phyloP scores from a whole-genome alignment of 345 rosid genomes.

The Aegle marmelos region DNA sequence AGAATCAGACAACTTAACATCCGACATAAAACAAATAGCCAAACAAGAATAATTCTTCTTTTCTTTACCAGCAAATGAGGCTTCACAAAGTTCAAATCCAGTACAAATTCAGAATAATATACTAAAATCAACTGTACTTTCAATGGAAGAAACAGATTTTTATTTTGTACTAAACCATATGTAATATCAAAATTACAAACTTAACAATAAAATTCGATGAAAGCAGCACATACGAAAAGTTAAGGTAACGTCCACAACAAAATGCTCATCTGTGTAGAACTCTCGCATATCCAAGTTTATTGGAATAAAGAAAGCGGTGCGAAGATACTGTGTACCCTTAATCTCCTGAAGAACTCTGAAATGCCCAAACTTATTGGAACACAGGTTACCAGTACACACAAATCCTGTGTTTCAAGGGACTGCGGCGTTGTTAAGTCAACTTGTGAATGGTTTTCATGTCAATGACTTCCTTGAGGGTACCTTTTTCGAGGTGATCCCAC shows the following conservation, averaged over 20 bases:
- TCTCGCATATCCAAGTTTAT: slow-evolving; percentile 9
- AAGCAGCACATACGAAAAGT: not conserved
- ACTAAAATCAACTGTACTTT: too few relatives aligned
- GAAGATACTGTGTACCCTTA: not conserved
- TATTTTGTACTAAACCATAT: not conserved
- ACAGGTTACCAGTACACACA: not conserved
- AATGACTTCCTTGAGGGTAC: slow-evolving; percentile 55
- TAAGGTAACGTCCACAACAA: not conserved
- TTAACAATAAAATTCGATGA: not conserved
- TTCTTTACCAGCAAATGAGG: not conserved
- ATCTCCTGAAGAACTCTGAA: not conserved
- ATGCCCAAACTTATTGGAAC: slow-evolving; percentile 12
- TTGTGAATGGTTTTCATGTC: slow-evolving; percentile 88
- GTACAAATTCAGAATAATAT: not conserved
- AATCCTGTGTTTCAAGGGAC: not conserved
- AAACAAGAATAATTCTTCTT: too few relatives aligned
- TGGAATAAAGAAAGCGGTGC: not conserved
- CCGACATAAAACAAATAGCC: too few relatives aligned
- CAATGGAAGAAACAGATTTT: not conserved
- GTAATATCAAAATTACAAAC: not conserved
- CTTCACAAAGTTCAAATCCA: not conserved
- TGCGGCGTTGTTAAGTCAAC: slow-evolving; percentile 30
- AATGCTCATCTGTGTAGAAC: not conserved
- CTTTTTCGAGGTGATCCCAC: slow-evolving; percentile 91
- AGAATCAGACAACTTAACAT: too few relatives aligned